Percentiles rank a stretch among this genome's conserved stretches.
phyloP scores from a whole-genome alignment of 257 asterid species.

The Solanum corneliomulleri region DNA sequence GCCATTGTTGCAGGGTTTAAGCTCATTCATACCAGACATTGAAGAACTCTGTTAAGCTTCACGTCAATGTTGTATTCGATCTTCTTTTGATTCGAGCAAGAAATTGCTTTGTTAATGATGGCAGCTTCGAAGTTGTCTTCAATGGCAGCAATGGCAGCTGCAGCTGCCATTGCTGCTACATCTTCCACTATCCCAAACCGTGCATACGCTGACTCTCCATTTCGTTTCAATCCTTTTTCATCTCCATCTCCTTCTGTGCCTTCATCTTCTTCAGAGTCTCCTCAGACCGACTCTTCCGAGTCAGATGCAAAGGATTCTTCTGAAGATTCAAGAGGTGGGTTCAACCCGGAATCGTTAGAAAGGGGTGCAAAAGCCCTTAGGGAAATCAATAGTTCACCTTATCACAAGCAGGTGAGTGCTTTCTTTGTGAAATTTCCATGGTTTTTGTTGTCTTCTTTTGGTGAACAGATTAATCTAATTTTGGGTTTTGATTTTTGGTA shows the following conservation, averaged over 20 bases:
- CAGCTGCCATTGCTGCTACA: constrained; percentile 31
- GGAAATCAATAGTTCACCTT: constrained; percentile 60
- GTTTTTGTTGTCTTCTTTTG: background rate
- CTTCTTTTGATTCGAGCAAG: background rate
- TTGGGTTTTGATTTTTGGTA: background rate
- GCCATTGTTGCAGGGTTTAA: background rate
- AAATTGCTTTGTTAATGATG: constrained; percentile 10
- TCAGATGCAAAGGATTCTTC: constrained; percentile 36
- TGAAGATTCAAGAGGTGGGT: constrained; percentile 61
- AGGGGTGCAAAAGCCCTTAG: constrained; percentile 80
- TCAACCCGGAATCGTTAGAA: constrained; percentile 69
- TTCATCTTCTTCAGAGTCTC: constrained; percentile 16
- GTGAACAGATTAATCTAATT: background rate
- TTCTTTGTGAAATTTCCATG: background rate
- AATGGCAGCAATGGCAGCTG: constrained; percentile 31
- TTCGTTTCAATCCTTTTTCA: constrained; percentile 48
- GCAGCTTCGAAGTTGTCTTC: constrained; percentile 37
- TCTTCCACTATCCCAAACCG: constrained; percentile 19
- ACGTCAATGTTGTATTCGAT: background rate
- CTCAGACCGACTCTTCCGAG: constrained; percentile 19
- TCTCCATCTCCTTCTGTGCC: constrained; percentile 13
- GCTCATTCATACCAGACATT: background rate
- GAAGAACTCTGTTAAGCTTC: background rate
- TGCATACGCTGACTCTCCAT: constrained; percentile 32
- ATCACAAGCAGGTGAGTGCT: constrained; percentile 30